Percentiles rank a stretch among this genome's conserved stretches.
Conservation (phyloP, 2,329 filamentous ascomycete species). For the Neoarthrinium moseri region DNA sequence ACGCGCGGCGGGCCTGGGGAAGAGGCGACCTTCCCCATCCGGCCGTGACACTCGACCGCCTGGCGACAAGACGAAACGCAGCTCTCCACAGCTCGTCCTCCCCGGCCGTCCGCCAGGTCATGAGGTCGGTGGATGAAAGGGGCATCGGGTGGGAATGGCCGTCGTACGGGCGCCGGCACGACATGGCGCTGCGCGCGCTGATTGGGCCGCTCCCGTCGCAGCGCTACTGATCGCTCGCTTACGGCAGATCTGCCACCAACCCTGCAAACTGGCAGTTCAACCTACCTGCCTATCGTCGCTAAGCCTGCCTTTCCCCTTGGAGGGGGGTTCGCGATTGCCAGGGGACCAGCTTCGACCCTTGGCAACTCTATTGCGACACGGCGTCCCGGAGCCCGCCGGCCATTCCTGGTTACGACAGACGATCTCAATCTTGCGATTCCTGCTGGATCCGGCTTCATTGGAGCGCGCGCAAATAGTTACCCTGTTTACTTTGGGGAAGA, state of each 20-base stretch:
- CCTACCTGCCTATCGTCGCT: slow-evolving; percentile 9
- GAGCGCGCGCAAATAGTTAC: too few species aligned
- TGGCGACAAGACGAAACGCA: too few species aligned
- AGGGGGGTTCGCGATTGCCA: too few species aligned
- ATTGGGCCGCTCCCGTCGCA: background rate
- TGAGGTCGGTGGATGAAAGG: background rate
- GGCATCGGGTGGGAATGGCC: background rate
- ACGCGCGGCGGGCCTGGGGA: background rate
- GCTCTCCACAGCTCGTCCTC: background rate
- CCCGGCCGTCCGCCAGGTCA: background rate
- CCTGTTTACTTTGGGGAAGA: too few species aligned
- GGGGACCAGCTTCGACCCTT: background rate
- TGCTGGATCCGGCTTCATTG: too few species aligned
- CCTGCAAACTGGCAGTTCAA: background rate
- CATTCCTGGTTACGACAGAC: too few species aligned
- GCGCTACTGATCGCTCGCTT: slow-evolving; percentile 1
- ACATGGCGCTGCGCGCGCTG: background rate
- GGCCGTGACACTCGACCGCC: too few species aligned
- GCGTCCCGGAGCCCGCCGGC: background rate
- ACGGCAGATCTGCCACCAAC: slow-evolving; percentile 9
- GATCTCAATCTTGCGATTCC: too few species aligned
- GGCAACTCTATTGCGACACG: slow-evolving; percentile 5
- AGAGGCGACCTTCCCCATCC: slow-evolving; percentile 2
- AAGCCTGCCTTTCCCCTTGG: too few species aligned
- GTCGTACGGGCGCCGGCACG: slow-evolving; percentile 3